A percentile compares a stretch with the other conserved stretches of the same genome.
Conservation (phyloP, 2,329 filamentous ascomycete genomes). For the Trichophyton verrucosum region DNA sequence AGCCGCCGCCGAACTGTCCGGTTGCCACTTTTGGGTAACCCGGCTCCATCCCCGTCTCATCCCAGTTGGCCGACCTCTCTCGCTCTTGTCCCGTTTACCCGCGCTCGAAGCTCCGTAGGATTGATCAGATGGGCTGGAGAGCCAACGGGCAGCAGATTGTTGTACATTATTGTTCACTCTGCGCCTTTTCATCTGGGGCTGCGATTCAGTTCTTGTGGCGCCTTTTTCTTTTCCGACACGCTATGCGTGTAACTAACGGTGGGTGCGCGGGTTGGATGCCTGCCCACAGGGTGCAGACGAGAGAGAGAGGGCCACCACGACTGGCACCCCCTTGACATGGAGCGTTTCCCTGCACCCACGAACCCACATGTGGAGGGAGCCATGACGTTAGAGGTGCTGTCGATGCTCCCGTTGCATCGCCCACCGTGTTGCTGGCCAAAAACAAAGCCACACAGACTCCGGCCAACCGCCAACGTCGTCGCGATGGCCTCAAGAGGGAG, state of each 20-base stretch:
- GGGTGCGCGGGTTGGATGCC: background rate
- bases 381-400: background rate
- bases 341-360: background rate
- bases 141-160: background rate
- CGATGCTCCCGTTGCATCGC: background rate
- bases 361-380: background rate
- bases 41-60: background rate
- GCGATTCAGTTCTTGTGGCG: background rate
- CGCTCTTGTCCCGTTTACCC: background rate
- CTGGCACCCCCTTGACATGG: no score
- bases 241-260: background rate
- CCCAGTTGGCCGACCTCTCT: background rate
- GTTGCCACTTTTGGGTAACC: background rate
- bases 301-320: background rate
- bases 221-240: background rate
- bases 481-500: background rate
- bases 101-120: background rate
- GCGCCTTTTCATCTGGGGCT: background rate
- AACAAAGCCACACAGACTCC: background rate
- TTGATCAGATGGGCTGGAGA: background rate
- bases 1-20: background rate
- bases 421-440: background rate
- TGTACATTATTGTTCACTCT: background rate
- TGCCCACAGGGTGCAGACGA: background rate
- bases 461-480: background rate